Evolutionary conservation across 495 filamentous ascomycete species (phyloP), one percentile per base, ranked within the genome.

Genomic region (Xylaria intraflava): DNA sequence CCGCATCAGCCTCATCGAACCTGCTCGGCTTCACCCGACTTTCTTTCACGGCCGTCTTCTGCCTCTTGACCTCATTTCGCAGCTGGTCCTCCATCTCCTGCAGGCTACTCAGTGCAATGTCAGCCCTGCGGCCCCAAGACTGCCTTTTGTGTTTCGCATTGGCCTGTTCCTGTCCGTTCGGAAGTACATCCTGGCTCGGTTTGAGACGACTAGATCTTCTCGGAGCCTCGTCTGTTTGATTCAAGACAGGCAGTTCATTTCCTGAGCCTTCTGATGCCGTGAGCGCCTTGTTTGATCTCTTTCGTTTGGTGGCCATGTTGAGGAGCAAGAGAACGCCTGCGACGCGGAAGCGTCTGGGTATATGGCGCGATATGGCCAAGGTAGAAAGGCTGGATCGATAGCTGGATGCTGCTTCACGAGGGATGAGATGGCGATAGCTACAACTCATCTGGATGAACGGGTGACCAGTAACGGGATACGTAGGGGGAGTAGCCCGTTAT

Each of bases 1-100:
- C 44, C 2, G 46, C 39, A 10, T 61, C 31, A 16, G 35, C 39
- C 0, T 48, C 51, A 10, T 46, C 20, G 6, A 14, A 1, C 3
- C 41, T n/a, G 6, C 24, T 16, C 0, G 16, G 17, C 11, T 51
- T n/a, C 0, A 62, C 35, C 6, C 48, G 42, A 47, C 65, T 68
- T 29, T 59, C 46, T 11, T 65, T 47, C 6, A 69, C 6, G 6
- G 63, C 67, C 6, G 55, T 9, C 5, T 65, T 67, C 48, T 68
- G 65, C 12, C 52, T 46, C 23, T 62, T 62, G 12, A 57, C 42
- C 19, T 48, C 44, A 5, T 61, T 51, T 1, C 60, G 59, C 2
- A 69, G 51, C 14, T 49, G 36, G 16, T 65, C 45, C 31, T 68
- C 67, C 63, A 69, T 68, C 39, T 62, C 58, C 16, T 59, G 62